Percentiles rank a stretch among this genome's conserved stretches.
phyloP scores from a whole-genome alignment of 2,329 filamentous ascomycete genomes.

The Sporothrix mexicana region DNA sequence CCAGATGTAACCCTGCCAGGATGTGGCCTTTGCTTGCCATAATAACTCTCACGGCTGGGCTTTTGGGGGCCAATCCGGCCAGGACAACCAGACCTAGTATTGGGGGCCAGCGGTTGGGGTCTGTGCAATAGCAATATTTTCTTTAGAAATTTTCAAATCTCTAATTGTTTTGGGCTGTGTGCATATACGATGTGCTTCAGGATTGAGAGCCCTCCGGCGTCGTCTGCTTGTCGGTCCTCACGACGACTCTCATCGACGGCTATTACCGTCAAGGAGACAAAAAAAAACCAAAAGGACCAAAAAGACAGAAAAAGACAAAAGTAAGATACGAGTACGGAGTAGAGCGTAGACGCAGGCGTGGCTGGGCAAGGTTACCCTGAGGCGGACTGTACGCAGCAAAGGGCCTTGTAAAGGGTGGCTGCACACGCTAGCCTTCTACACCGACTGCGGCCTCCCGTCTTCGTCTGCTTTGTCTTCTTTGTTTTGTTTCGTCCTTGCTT shows the following conservation, averaged over 20 bases:
- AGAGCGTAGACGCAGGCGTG: too few relatives aligned
- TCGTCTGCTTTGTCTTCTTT: background rate
- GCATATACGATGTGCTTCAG: background rate
- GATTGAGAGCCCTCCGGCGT: too few relatives aligned
- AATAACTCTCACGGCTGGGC: background rate
- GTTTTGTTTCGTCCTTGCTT: background rate
- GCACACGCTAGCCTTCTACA: background rate
- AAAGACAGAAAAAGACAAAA: too few relatives aligned
- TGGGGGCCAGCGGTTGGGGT: background rate
- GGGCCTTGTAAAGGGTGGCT: background rate
- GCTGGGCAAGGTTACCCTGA: background rate
- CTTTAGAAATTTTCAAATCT: too few relatives aligned
- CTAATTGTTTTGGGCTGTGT: background rate
- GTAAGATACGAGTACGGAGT: too few relatives aligned
- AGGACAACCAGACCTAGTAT: background rate
- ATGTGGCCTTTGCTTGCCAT: background rate
- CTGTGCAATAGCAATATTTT: background rate
- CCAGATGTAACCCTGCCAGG: background rate
- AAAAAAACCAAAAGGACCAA: too few relatives aligned
- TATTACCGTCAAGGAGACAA: too few relatives aligned
- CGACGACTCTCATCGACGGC: too few relatives aligned
- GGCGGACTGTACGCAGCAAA: background rate
- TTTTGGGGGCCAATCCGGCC: background rate
- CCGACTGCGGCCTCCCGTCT: conserved; percentile 17
- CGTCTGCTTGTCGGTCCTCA: too few relatives aligned